A percentile compares a stretch with the other conserved stretches of the same genome.
Conservation (phyloP, 176 grass and related monocot genomes). For the Sorghum bicolor region Sorghum_bicolor_NCBIv3 NC_012877.2:3385501-3386000, state of each 20-base stretch:
- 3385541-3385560: neutral
- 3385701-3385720: conserved; percentile 30
- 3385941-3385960: too few species aligned
- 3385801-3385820: neutral
- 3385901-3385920: too few species aligned
- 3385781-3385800: neutral
- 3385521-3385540: neutral
- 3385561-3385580: neutral
- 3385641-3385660: neutral
- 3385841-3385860: neutral
- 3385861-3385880: neutral
- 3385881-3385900: too few species aligned
- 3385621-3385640: conserved; percentile 21
- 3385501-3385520: neutral
- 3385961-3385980: too few species aligned
- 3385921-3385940: too few species aligned
- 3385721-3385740: neutral
- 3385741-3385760: too few species aligned
- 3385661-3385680: neutral
- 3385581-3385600: conserved; percentile 36
- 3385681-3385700: conserved; percentile 16
- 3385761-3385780: neutral
- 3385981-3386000: too few species aligned
- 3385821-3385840: neutral
- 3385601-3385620: neutral